These are phyloP conservation scores for Marasmius tenuissimus DNA, from an alignment of 1,284 basidiomycete species.

Conservation along the genomic window DNA sequence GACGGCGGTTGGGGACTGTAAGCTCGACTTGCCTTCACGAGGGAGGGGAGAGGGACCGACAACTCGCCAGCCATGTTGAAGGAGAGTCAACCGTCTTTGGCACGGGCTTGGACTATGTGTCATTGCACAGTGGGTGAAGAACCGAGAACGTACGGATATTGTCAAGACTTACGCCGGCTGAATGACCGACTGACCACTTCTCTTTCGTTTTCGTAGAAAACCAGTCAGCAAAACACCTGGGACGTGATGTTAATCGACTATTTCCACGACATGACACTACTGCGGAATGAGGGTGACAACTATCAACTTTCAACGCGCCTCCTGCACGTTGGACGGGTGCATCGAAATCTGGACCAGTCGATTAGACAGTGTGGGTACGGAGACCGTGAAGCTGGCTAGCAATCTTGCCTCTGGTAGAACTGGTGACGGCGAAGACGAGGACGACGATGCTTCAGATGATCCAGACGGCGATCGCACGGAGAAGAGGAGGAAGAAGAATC, in stretches of 20 bases:
- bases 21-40: too few species aligned
- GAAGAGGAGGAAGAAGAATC: conserved; percentile 62
- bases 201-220: conserved; percentile 73
- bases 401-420: conserved; percentile 80
- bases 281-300: conserved; percentile 88
- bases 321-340: conserved; percentile 96
- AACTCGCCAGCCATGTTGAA: conserved; percentile 87
- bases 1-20: conserved; percentile 96
- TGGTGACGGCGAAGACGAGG: conserved; percentile 55
- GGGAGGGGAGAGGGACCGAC: too few species aligned
- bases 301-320: conserved; percentile 99
- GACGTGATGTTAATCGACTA: conserved; percentile 98
- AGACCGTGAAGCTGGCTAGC: conserved; percentile 93
- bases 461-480: conserved; percentile 59
- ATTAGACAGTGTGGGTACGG: conserved; percentile 95
- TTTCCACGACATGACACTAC: conserved; percentile 98
- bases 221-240: conserved; percentile 98
- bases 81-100: conserved; percentile 93
- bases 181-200: conserved; percentile 12
- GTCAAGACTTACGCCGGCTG: background rate
- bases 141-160: conserved; percentile 86
- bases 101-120: conserved; percentile 90
- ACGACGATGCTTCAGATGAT: conserved; percentile 61
- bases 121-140: conserved; percentile 99
- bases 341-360: conserved; percentile 99